Evolutionary conservation across 257 asterid genomes (phyloP).

Genomic region (Solanum tacnaense): DNA sequence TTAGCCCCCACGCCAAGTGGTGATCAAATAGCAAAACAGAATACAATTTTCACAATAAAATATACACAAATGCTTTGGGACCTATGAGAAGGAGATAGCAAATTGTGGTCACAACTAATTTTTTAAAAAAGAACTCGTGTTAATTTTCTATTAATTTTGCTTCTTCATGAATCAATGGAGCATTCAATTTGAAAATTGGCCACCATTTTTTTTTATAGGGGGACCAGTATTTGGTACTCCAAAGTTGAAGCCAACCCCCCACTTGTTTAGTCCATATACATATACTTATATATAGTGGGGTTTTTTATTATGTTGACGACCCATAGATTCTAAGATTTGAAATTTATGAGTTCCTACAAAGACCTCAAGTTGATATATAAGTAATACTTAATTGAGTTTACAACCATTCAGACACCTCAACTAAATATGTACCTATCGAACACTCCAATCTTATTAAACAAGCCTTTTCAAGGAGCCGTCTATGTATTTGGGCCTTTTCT

Average conservation of each 20-base stretch:
- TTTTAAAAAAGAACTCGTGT: not conserved
- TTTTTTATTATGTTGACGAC: not conserved
- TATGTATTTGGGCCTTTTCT: not conserved
- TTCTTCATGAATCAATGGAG: not conserved
- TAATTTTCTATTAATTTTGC: not conserved
- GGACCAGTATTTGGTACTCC: not conserved
- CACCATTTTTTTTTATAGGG: not conserved
- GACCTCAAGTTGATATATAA: not conserved
- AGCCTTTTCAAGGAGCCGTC: not conserved
- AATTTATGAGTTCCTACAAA: not conserved
- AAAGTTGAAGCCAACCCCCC: not conserved
- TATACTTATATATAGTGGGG: not conserved
- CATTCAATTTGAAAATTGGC: not conserved
- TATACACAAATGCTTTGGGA: not conserved
- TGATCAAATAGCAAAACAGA: not conserved
- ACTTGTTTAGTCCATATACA: not conserved
- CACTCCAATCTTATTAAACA: not conserved
- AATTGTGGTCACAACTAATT: not conserved
- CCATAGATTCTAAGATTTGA: accelerated
- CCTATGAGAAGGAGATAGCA: not conserved
- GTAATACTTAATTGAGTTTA: not conserved
- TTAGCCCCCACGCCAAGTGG: not conserved
- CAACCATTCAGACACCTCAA: too few relatives aligned
- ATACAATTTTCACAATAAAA: not conserved
- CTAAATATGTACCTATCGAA: not conserved